phyloP scores from a whole-genome alignment of 2,329 filamentous ascomycete species.

The Neonectria neomacrospora region DNA sequence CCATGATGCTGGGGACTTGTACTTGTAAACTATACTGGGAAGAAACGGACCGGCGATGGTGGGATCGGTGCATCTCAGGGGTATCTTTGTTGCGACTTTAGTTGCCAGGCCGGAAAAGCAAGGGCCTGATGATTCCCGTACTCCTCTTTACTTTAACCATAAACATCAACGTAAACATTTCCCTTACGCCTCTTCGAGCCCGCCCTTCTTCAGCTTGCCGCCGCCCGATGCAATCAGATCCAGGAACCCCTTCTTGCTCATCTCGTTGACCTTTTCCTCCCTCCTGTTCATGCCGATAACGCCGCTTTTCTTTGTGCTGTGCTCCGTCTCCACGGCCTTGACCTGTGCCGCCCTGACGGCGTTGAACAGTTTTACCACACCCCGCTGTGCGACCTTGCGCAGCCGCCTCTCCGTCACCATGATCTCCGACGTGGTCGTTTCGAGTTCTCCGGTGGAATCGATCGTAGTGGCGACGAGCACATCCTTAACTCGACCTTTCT shows the following conservation, averaged over 20 bases:
- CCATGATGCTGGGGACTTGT: conserved; percentile 39
- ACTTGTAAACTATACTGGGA: conserved; percentile 45
- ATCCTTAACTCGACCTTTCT: conserved; percentile 90
- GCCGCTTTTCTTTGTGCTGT: conserved; percentile 74
- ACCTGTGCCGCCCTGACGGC: conserved; percentile 93
- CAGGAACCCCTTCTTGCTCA: conserved; percentile 96
- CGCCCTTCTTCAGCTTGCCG: conserved; percentile 68
- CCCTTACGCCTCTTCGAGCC: conserved; percentile 65
- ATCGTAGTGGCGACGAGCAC: conserved; percentile 75
- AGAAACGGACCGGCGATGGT: conserved; percentile 37
- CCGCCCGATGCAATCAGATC: conserved; percentile 82
- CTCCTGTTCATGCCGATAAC: conserved; percentile 82
- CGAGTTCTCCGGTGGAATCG: conserved; percentile 55
- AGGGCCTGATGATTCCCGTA: conserved; percentile 44
- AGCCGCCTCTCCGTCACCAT: conserved; percentile 81
- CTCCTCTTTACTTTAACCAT: conserved; percentile 41
- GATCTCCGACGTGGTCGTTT: conserved; percentile 63
- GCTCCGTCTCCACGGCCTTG: conserved; percentile 82
- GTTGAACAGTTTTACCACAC: conserved; percentile 97
- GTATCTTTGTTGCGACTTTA: conserved; percentile 47
- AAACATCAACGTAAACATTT: conserved; percentile 22
- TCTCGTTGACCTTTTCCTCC: conserved; percentile 91
- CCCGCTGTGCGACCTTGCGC: conserved; percentile 88
- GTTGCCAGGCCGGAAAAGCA: conserved; percentile 40
- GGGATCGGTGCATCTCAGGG: conserved; percentile 44